phyloP scores from a whole-genome alignment of 371 early-diverging fungal species.

The Mucor mucedo region DNA sequence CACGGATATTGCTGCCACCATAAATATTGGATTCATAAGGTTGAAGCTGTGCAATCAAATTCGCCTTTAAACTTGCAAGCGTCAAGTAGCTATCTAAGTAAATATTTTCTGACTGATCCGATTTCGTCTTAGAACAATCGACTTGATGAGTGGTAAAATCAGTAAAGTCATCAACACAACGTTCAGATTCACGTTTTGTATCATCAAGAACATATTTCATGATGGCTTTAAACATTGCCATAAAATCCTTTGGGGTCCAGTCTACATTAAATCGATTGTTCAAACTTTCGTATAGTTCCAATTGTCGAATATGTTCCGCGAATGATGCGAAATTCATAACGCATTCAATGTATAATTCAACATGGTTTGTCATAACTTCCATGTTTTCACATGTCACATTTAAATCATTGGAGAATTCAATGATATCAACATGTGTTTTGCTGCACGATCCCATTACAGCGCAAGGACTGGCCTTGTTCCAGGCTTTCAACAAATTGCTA shows the following conservation, averaged over 20 bases:
- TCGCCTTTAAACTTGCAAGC: background rate
- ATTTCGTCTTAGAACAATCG: background rate
- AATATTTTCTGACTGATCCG: background rate
- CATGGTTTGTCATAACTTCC: too few relatives aligned
- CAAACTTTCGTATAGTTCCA: constrained; percentile 27
- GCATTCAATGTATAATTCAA: background rate
- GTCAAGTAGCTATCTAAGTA: constrained; percentile 1
- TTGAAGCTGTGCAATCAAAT: background rate
- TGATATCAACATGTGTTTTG: constrained; percentile 20
- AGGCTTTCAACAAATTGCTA: constrained; percentile 12
- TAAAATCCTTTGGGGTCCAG: background rate
- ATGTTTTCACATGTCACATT: background rate
- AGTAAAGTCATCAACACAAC: background rate
- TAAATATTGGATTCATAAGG: background rate
- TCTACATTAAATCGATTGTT: constrained; percentile 7
- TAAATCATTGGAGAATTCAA: background rate
- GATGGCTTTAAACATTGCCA: background rate
- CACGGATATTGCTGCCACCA: constrained; percentile 4
- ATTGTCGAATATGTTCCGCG: constrained; percentile 9
- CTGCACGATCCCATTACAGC: constrained; percentile 24
- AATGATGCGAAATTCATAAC: background rate
- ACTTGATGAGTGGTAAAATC: constrained; percentile 1
- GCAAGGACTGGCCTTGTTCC: background rate
- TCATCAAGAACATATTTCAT: background rate
- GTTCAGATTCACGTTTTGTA: background rate